A percentile compares a stretch with the other conserved stretches of the same genome.
These are phyloP conservation scores for Ziziphus jujuba DNA, from an alignment of 306 rosid species.

Conservation along the genomic window DNA sequence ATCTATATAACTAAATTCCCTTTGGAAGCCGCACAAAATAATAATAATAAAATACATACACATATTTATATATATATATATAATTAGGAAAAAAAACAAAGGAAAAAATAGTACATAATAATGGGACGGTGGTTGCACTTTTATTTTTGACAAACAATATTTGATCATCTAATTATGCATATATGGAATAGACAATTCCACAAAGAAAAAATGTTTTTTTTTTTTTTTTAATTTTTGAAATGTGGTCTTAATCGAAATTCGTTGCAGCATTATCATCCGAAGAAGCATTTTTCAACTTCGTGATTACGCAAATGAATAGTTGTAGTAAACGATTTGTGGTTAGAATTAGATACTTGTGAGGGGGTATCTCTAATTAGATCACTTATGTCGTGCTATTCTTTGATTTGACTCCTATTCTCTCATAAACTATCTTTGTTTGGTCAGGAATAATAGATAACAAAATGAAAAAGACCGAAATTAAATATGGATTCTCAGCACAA, in stretches of 20 bases:
- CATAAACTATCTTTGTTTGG: neutral
- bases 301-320: constrained; percentile 5
- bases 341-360: constrained; percentile 16
- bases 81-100: too few species aligned
- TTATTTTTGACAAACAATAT: neutral
- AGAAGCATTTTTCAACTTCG: constrained; percentile 21
- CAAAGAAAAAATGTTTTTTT: neutral
- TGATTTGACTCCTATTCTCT: neutral
- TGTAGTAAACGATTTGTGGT: constrained; percentile 20
- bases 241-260: constrained; percentile 18
- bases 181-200: too few species aligned
- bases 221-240: neutral
- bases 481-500: too few species aligned
- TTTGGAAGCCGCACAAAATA: neutral
- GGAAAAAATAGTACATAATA: too few species aligned
- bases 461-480: neutral
- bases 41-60: neutral
- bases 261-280: constrained; percentile 10
- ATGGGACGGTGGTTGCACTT: too few species aligned
- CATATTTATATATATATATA: too few species aligned
- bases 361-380: neutral
- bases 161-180: neutral
- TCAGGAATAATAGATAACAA: neutral
- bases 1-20: neutral
- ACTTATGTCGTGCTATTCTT: neutral